These are phyloP conservation scores for Candida ovalis DNA, from an alignment of 805 yeast species.

Conservation along the genomic window DNA sequence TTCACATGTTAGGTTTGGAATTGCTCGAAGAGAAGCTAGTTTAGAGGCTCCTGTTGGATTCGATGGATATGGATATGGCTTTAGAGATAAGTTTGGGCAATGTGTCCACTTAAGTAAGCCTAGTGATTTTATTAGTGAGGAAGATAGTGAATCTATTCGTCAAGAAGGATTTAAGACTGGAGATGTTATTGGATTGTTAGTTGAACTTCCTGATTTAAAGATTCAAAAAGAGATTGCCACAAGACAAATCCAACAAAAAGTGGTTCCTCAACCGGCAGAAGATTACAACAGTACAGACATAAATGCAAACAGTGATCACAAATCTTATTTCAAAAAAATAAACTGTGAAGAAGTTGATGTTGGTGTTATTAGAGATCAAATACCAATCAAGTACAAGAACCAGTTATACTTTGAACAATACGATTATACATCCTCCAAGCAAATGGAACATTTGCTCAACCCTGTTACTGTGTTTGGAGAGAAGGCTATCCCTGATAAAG, in stretches of 20 bases:
- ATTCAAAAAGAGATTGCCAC: slow-evolving; percentile 41
- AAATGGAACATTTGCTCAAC: slow-evolving; percentile 69
- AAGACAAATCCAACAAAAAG: slow-evolving; percentile 32
- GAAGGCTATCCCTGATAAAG: slow-evolving; percentile 52
- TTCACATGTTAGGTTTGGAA: slow-evolving; percentile 69
- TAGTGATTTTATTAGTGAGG: slow-evolving; percentile 43
- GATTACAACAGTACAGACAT: not conserved
- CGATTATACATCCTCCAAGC: slow-evolving; percentile 68
- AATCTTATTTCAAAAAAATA: not conserved
- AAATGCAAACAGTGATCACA: not conserved
- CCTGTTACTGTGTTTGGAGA: slow-evolving; percentile 73
- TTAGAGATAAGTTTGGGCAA: slow-evolving; percentile 76
- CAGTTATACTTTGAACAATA: slow-evolving; percentile 79
- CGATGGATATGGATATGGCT: slow-evolving; percentile 91
- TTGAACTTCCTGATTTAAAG: slow-evolving; percentile 58
- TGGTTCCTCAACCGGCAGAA: slow-evolving; percentile 19
- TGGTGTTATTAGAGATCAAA: slow-evolving; percentile 73
- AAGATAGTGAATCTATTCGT: slow-evolving; percentile 21
- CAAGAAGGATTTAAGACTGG: slow-evolving; percentile 49
- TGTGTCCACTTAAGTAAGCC: slow-evolving; percentile 75
- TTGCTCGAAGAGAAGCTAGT: slow-evolving; percentile 81
- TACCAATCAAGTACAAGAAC: slow-evolving; percentile 78
- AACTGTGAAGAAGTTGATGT: slow-evolving; percentile 6
- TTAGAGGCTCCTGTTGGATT: slow-evolving; percentile 94
- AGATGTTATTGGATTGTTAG: slow-evolving; percentile 77